Evolutionary conservation across 805 yeast genomes (phyloP), one percentile per base, ranked within the genome.

Genomic region (Kazachstania psychrophila): DNA sequence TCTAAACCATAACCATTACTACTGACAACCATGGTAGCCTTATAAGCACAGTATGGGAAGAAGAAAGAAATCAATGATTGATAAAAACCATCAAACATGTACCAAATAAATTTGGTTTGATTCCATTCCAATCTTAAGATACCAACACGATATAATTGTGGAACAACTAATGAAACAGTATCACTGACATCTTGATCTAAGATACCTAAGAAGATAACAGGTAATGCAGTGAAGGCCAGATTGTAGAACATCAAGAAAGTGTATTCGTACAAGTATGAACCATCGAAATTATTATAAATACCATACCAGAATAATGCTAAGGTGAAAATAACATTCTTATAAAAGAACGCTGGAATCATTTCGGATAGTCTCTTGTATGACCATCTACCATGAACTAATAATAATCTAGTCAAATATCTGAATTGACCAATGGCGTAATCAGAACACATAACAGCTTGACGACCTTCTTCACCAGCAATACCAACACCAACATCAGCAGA

Each of bases 381-480:
- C 94, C 94, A 83, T 60, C 92, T 69, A 23, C 94, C 94, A 59
- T 83, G 94, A 20, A 79, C 83, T 34, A 83, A 58, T 8, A 83
- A 60, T 43, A 83, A 63, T 47, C 83, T 70, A 0, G 79, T 67
- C 43, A 83, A 58, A 50, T 69, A 83, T 51, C 92, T 70, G 59
- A 83, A 83, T 56, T 83, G 94, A 17, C 89, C 92, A 51, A 83
- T 62, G 15, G 89, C 94, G 60, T 80, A 83, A 63, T 83, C 94
- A 1, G 89, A 78, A 18, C 87, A 78, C 94, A 83, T 83, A 5
- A 74, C 92, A 14, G 92, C 92, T 60, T 82, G 92, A 43, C 92
- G 66, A 53, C 94, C 94, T 65, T 83, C 94, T 64, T 83, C 92
- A 62, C 94, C 94, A 3, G 88, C 88, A 54, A 83, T 83, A 63